phyloP scores from a whole-genome alignment of 139 green algal genomes.

The Microglena sp. region DNA sequence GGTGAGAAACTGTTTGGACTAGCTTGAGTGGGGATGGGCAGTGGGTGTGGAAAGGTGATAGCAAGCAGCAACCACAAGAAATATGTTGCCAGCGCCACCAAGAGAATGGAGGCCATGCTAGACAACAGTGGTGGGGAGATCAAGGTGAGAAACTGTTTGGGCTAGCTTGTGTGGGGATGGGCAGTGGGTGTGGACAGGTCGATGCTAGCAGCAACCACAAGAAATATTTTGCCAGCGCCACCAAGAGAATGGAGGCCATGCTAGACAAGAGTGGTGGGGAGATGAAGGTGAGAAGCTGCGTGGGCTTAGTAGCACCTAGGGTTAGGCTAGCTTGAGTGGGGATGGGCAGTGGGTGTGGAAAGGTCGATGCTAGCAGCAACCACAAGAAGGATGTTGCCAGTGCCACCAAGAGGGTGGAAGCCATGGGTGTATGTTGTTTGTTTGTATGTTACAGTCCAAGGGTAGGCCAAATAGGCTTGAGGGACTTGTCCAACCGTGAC shows the following conservation, averaged over 20 bases:
- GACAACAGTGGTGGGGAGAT: conserved; percentile 24
- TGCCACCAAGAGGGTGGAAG: conserved; percentile 57
- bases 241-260: conserved; percentile 60
- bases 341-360: conserved; percentile 2
- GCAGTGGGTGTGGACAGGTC: conserved; percentile 1
- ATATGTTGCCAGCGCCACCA: conserved; percentile 39
- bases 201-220: conserved; percentile 7
- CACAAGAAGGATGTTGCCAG: conserved; percentile 42
- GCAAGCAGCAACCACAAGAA: conserved; percentile 20
- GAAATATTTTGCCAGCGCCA: conserved; percentile 36
- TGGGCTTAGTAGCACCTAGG: no score
- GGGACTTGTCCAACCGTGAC: no score
- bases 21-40: no score
- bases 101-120: conserved; percentile 56
- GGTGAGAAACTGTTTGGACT: no score
- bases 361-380: conserved; percentile 2
- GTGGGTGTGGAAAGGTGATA: neutral
- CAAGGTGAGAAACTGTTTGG: no score
- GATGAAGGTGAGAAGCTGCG: no score
- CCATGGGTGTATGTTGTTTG: no score
- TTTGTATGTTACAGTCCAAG: no score
- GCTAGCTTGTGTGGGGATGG: no score
- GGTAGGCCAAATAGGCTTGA: no score
- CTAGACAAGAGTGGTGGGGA: conserved; percentile 30
- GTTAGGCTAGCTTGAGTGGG: no score